phyloP scores from a whole-genome alignment of 345 rosid genomes.

The Dovyalis caffra region DNA sequence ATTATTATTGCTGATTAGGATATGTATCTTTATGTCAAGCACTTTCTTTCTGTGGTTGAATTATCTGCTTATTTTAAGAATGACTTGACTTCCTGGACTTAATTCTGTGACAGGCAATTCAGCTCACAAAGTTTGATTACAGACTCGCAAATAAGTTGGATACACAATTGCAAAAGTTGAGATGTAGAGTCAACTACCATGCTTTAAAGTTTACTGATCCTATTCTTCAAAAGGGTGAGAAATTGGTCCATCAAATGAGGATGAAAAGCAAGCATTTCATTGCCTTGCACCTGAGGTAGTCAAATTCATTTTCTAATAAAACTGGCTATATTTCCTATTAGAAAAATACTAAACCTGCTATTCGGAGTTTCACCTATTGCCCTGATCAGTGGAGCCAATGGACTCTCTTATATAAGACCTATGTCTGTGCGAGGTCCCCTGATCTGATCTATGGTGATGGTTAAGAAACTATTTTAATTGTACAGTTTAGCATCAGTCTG shows the following conservation, averaged over 20 bases:
- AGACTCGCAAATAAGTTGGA: conserved; percentile 87
- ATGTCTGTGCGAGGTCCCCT: background rate
- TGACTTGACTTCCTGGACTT: background rate
- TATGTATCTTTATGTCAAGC: background rate
- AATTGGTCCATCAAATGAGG: conserved; percentile 72
- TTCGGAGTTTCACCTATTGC: background rate
- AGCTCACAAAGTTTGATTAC: conserved; percentile 84
- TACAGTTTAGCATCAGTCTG: background rate
- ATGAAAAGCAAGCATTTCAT: conserved; percentile 72
- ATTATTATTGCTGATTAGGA: background rate
- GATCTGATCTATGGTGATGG: background rate
- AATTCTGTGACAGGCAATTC: conserved; percentile 64
- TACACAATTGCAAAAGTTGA: conserved; percentile 79
- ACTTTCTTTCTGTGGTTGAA: background rate
- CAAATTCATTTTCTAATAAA: conserved; percentile 1
- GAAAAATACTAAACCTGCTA: background rate
- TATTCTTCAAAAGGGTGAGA: conserved; percentile 71
- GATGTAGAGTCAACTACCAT: conserved; percentile 94
- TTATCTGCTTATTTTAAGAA: background rate
- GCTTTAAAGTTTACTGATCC: conserved; percentile 86
- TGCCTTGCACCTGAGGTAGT: conserved; percentile 93
- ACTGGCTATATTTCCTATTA: background rate
- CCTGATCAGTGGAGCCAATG: background rate
- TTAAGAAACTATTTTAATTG: background rate
- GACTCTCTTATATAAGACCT: background rate